phyloP scores from a whole-genome alignment of 352 stramenopile genomes.

The Globisporangium polare region DNA sequence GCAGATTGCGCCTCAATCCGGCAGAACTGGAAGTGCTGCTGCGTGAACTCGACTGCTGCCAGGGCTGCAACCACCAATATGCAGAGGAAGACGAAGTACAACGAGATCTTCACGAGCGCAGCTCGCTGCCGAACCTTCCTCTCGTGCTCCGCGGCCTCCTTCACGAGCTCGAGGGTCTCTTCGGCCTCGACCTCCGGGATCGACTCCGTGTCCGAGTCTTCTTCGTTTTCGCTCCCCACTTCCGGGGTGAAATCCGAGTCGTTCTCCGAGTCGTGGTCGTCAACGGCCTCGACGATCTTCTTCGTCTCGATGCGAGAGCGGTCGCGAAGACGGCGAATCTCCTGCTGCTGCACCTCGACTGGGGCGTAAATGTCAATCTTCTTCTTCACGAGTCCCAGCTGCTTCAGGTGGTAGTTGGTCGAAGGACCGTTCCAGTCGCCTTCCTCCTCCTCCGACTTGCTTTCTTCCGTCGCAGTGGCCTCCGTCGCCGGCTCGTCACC shows the following conservation, averaged over 20 bases:
- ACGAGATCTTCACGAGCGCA: slow-evolving; percentile 14
- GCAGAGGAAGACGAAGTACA: slow-evolving; percentile 33
- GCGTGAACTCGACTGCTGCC: slow-evolving; percentile 44
- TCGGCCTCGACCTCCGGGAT: slow-evolving; percentile 43
- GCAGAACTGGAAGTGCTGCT: slow-evolving; percentile 49
- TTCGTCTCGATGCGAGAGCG: slow-evolving; percentile 47
- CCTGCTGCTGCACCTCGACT: slow-evolving; percentile 54
- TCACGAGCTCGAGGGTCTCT: slow-evolving; percentile 36
- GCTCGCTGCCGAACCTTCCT: slow-evolving; percentile 10
- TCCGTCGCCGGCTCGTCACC: slow-evolving; percentile 15
- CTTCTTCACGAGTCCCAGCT: slow-evolving; percentile 58
- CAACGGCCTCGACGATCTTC: slow-evolving; percentile 23
- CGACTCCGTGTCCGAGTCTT: slow-evolving; percentile 35
- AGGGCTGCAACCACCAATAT: slow-evolving; percentile 42
- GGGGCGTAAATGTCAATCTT: slow-evolving; percentile 83
- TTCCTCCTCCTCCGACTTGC: slow-evolving; percentile 9
- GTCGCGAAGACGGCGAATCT: slow-evolving; percentile 58
- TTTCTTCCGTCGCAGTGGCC: slow-evolving; percentile 2
- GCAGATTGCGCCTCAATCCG: slow-evolving; percentile 25
- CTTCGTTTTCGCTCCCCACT: slow-evolving; percentile 28
- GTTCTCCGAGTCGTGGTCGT: slow-evolving; percentile 51
- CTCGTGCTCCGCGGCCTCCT: slow-evolving; percentile 38
- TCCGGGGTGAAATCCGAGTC: slow-evolving; percentile 60
- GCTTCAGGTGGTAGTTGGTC: slow-evolving; percentile 80
- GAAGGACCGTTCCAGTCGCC: slow-evolving; percentile 44